Percentiles rank a stretch among this genome's conserved stretches.
Conservation (phyloP, 2,329 filamentous ascomycete species). For the Xylogone sp. region DNA sequence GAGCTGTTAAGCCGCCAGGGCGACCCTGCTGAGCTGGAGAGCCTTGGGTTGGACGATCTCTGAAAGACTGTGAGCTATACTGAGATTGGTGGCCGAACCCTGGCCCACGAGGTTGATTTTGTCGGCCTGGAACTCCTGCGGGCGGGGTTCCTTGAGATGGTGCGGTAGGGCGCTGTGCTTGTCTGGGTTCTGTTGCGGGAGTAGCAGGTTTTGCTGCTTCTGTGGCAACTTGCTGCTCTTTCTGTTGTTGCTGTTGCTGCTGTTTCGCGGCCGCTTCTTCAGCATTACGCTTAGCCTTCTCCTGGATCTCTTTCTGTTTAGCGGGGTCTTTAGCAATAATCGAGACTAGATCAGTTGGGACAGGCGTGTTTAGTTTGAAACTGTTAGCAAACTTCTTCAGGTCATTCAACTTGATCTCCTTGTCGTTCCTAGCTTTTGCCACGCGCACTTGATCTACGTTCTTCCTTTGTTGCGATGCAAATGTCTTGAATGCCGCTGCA, state of each 20-base stretch:
- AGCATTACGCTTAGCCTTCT: slow-evolving; percentile 76
- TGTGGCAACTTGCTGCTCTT: slow-evolving; percentile 16
- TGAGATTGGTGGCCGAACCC: slow-evolving; percentile 40
- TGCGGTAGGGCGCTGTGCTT: slow-evolving; percentile 34
- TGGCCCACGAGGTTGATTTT: slow-evolving; percentile 27
- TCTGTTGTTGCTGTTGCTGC: background rate
- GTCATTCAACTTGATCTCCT: slow-evolving; percentile 89
- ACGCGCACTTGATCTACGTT: slow-evolving; percentile 53
- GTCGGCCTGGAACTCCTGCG: slow-evolving; percentile 20
- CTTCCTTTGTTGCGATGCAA: slow-evolving; percentile 53
- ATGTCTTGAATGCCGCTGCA: slow-evolving; percentile 59
- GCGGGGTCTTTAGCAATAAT: slow-evolving; percentile 96
- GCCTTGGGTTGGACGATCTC: slow-evolving; percentile 19
- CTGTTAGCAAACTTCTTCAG: slow-evolving; percentile 90
- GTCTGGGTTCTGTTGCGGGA: slow-evolving; percentile 42
- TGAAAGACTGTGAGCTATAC: slow-evolving; percentile 33
- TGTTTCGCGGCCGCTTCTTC: slow-evolving; percentile 51
- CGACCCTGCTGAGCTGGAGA: slow-evolving; percentile 17
- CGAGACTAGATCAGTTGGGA: slow-evolving; percentile 85
- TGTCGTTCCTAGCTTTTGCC: slow-evolving; percentile 66
- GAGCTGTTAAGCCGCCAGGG: slow-evolving; percentile 17
- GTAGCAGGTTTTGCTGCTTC: slow-evolving; percentile 38
- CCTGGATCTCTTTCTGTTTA: slow-evolving; percentile 90
- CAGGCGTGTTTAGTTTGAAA: slow-evolving; percentile 92
- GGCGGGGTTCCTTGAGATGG: slow-evolving; percentile 40